These are phyloP conservation scores for Colletotrichum sp. DNA, from an alignment of 2,329 filamentous ascomycete species.

Conservation along the genomic window DNA sequence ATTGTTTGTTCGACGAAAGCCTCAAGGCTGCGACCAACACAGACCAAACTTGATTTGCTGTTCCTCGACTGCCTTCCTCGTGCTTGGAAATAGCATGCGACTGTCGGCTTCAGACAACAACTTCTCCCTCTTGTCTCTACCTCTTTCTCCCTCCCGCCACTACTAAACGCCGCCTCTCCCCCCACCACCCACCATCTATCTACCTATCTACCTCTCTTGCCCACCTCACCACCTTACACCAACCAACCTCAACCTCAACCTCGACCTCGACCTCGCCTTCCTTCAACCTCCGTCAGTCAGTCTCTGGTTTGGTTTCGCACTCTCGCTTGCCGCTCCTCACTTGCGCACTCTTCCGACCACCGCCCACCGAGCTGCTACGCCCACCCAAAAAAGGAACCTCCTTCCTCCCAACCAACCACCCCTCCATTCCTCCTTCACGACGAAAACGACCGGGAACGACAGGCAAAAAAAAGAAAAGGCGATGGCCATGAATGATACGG, in stretches of 20 bases:
- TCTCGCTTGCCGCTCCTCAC: slow-evolving; percentile 21
- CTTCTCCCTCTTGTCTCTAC: slow-evolving; percentile 12
- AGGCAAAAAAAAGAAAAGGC: slow-evolving; percentile 30
- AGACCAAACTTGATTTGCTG: not conserved
- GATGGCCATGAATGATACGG: slow-evolving; percentile 46
- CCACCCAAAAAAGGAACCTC: slow-evolving; percentile 25
- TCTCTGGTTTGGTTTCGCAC: not conserved
- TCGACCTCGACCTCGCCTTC: not conserved
- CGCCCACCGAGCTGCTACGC: slow-evolving; percentile 10
- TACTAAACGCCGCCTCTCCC: slow-evolving; percentile 13
- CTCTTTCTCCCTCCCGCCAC: not conserved
- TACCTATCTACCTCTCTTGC: slow-evolving; percentile 2
- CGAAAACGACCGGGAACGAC: slow-evolving; percentile 24
- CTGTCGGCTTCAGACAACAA: slow-evolving; percentile 14
- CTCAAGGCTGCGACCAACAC: not conserved
- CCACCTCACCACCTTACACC: slow-evolving; percentile 18
- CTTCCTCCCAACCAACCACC: slow-evolving; percentile 25
- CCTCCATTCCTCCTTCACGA: slow-evolving; percentile 23
- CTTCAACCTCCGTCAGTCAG: not conserved
- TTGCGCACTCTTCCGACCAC: not conserved
- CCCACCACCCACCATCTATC: not conserved
- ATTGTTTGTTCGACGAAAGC: slow-evolving; percentile 18
- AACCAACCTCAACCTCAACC: not conserved
- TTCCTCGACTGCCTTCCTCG: not conserved
- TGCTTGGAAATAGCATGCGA: slow-evolving; percentile 17